Evolutionary conservation across 1,284 basidiomycete species (phyloP), one percentile per base, ranked within the genome.

Genomic region (Fomitopsis palustris): DNA sequence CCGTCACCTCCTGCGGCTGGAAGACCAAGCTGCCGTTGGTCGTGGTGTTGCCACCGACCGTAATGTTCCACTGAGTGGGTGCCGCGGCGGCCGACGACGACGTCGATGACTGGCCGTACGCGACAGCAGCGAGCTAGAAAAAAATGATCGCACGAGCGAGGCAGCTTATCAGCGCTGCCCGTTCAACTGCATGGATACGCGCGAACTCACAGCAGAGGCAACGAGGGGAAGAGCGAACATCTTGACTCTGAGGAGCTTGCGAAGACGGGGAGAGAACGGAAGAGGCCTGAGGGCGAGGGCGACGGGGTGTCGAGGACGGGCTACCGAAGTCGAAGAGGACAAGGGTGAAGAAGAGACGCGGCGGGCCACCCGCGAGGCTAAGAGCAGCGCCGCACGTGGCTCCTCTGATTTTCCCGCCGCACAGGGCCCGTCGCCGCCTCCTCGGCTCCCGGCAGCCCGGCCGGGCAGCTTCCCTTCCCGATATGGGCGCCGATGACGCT

Each of bases 21-120:
- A 84, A 85, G 16, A 81, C 78, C 7, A 70, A 69, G 31, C 71
- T 75, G 19, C 75, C 72, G 60, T 82, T 74, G 53, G 65, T 66
- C 12, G 79, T 78, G 12, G 74, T 77, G 68, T 80, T 82, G 5
- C 72, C 75, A 17, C 79, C 81, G 43, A 84, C 81, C 8, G 73
- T 77, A 61, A 83, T 73, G 55, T 77, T 71, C 53, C 81, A 72
- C 37, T 71, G 69, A 64, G 76, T 75, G 9, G 80, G 77, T 47
- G 65, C 64, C 25, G 59, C 67, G 41, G 60, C 57, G 25, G 60
- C 58, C 47, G 62, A 51, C 27, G 45, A 29, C 25, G 49, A 35
- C 4, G 49, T 52, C 3, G 35, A 3, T 3, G 35, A 37, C 49
- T 52, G 49, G 10, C 31, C 49, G 19, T 33, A 66, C 29, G 59